Evolutionary conservation across 495 filamentous ascomycete species (phyloP).

Genomic region (Aspergillus conjunctus): DNA sequence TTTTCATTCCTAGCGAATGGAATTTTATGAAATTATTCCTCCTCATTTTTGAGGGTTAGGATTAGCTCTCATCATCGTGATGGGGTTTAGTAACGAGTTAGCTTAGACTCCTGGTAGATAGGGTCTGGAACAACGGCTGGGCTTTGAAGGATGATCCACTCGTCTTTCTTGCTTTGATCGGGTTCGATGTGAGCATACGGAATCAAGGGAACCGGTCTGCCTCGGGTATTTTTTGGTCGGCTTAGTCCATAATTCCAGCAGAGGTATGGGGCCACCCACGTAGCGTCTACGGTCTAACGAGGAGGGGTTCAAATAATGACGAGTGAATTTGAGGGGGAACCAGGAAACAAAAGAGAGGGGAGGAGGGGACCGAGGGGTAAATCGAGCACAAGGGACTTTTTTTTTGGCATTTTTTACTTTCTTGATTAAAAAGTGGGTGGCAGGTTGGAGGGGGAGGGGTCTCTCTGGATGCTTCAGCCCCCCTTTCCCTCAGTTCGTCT

Average conservation of each 20-base stretch:
- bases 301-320: conserved; percentile 22
- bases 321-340: conserved; percentile 11
- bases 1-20: not conserved
- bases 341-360: not conserved
- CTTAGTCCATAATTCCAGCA: conserved; percentile 12
- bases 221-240: conserved; percentile 15
- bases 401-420: not conserved
- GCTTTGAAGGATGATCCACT: conserved; percentile 19
- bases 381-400: not conserved
- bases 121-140: conserved; percentile 26
- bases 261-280: conserved; percentile 15
- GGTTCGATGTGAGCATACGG: conserved; percentile 10
- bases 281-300: conserved; percentile 9
- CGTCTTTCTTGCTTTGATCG: conserved; percentile 2
- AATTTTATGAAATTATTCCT: not conserved
- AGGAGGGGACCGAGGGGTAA: conserved; percentile 27
- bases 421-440: conserved; percentile 19
- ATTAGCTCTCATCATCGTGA: conserved; percentile 19
- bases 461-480: not conserved
- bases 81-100: not conserved
- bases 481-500: conserved; percentile 1
- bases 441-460: conserved; percentile 21
- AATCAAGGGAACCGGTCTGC: conserved; percentile 11
- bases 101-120: not conserved
- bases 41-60: conserved; percentile 3